Percentiles rank a stretch among this genome's conserved stretches.
These are phyloP conservation scores for Coprinopsis cinerea DNA, from an alignment of 768 basidiomycete genomes.

Conservation along the genomic window DNA sequence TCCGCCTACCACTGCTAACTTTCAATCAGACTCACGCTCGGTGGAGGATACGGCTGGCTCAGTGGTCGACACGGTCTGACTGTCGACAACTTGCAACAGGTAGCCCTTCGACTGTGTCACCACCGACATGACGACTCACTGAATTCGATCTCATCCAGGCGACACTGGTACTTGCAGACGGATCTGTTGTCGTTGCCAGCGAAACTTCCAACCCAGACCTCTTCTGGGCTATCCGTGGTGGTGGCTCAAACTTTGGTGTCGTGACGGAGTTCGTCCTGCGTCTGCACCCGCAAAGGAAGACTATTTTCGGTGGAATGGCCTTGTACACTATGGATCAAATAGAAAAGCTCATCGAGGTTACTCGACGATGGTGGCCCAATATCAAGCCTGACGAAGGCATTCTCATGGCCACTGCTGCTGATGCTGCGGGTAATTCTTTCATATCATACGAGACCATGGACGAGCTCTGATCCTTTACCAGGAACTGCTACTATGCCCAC, in stretches of 20 bases:
- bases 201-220: constrained; percentile 36
- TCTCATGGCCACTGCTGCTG: too few species aligned
- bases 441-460: too few species aligned
- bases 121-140: constrained; percentile 27
- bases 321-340: too few species aligned
- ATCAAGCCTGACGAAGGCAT: too few species aligned
- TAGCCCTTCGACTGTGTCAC: constrained; percentile 31
- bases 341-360: too few species aligned
- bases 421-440: too few species aligned
- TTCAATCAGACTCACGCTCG: constrained; percentile 37
- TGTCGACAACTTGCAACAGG: constrained; percentile 41
- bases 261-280: constrained; percentile 46
- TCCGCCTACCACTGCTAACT: neutral
- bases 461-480: too few species aligned
- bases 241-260: constrained; percentile 50
- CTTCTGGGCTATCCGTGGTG: constrained; percentile 49
- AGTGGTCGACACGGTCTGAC: constrained; percentile 37
- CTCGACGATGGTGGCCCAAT: too few species aligned
- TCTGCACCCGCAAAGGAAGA: constrained; percentile 43
- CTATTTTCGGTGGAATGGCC: constrained; percentile 38
- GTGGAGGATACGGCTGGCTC: constrained; percentile 53
- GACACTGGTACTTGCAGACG: constrained; percentile 41
- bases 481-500: constrained; percentile 30
- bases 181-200: constrained; percentile 30
- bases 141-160: constrained; percentile 21